A percentile compares a stretch with the other conserved stretches of the same genome.
Evolutionary conservation across 495 filamentous ascomycete species (phyloP).

Genomic region (Ascobolus immersus): DNA sequence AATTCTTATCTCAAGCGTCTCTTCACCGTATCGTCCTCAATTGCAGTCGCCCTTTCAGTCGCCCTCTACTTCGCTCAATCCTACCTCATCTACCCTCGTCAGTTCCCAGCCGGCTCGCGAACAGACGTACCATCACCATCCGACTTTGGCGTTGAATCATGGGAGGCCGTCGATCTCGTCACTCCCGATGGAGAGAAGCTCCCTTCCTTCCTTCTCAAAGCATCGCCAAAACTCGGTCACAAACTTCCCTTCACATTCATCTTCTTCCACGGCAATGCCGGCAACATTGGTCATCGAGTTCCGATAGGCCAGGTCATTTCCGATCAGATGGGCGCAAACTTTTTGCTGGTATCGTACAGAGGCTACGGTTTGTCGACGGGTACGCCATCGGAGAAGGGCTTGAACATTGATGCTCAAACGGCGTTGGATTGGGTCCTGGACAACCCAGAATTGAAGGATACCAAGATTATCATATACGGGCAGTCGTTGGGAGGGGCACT

Average conservation of each 20-base stretch:
- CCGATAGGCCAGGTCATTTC: slow-evolving; percentile 69
- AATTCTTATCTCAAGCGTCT: background rate
- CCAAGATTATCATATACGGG: slow-evolving; percentile 63
- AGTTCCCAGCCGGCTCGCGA: slow-evolving; percentile 57
- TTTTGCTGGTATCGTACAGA: slow-evolving; percentile 86
- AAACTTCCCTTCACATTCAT: slow-evolving; percentile 22
- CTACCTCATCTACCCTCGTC: slow-evolving; percentile 85
- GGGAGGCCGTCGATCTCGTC: slow-evolving; percentile 62
- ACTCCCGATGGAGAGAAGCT: slow-evolving; percentile 81
- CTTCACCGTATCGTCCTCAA: slow-evolving; percentile 4
- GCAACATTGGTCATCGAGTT: slow-evolving; percentile 84
- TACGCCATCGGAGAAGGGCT: slow-evolving; percentile 58
- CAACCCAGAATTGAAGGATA: slow-evolving; percentile 40
- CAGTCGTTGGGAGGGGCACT: slow-evolving; percentile 88
- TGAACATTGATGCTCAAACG: slow-evolving; percentile 77
- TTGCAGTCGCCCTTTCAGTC: slow-evolving; percentile 50
- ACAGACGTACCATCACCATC: slow-evolving; percentile 66
- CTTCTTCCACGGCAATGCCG: slow-evolving; percentile 96
- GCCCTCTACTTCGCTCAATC: slow-evolving; percentile 94
- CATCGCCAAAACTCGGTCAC: slow-evolving; percentile 29
- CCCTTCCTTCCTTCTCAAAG: slow-evolving; percentile 62
- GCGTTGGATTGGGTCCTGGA: slow-evolving; percentile 58
- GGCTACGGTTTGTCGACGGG: slow-evolving; percentile 85
- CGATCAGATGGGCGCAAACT: slow-evolving; percentile 53
- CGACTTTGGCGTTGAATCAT: slow-evolving; percentile 58